Conservation (phyloP, 768 basidiomycete genomes). For the Psilocybe azurescens region DNA sequence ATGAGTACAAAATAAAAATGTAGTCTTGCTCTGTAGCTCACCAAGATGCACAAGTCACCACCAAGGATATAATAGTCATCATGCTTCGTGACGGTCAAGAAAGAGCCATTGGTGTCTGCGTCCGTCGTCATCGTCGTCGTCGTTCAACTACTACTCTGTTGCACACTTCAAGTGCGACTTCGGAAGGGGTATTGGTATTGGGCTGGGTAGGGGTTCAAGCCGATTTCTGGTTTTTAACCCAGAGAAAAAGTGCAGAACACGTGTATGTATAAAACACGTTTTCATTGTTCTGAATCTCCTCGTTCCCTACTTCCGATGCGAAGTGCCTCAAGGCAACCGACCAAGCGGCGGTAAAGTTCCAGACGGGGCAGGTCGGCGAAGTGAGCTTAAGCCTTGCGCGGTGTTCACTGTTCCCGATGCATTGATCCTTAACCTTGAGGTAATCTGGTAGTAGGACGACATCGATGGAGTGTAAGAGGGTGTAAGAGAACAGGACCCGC, state of each 20-base stretch:
- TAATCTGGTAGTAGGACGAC: not conserved
- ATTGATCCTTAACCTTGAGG: not conserved
- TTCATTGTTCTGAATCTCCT: conserved; percentile 15
- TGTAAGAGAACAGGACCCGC: not conserved
- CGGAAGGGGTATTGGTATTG: not conserved
- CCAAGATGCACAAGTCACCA: conserved; percentile 60
- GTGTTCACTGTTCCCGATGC: too few species aligned
- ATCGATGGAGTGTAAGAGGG: not conserved
- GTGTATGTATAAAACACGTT: conserved; percentile 27
- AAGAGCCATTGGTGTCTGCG: conserved; percentile 22
- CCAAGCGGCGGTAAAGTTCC: conserved; percentile 16
- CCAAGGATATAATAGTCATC: conserved; percentile 54
- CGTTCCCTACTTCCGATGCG: conserved; percentile 8
- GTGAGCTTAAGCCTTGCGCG: not conserved
- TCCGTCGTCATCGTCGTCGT: conserved; percentile 8
- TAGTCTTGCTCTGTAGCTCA: conserved; percentile 31
- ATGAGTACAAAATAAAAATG: not conserved
- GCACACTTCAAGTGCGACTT: not conserved
- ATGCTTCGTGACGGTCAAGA: conserved; percentile 30
- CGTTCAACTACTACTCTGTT: not conserved
- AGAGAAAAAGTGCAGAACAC: conserved; percentile 16
- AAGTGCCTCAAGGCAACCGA: conserved; percentile 21
- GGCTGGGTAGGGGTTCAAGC: not conserved
- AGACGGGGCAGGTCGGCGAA: conserved; percentile 8
- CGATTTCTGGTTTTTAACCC: conserved; percentile 9